Conservation (phyloP, 768 basidiomycete genomes). For the Trametes villosa region DNA sequence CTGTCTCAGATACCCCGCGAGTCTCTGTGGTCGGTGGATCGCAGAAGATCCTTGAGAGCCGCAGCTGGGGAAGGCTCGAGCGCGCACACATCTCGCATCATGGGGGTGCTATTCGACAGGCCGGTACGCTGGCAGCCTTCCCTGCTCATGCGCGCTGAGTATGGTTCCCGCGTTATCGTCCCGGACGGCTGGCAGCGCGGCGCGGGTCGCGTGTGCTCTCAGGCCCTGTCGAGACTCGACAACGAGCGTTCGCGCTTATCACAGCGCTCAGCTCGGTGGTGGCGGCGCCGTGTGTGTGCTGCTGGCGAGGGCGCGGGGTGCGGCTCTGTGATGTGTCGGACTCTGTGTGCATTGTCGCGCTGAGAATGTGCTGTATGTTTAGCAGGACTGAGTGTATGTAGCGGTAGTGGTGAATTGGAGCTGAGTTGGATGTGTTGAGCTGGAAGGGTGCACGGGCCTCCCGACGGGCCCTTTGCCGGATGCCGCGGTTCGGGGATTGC, state of each 20-base stretch:
- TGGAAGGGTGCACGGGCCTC: conserved; percentile 29
- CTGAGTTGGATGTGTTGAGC: conserved; percentile 27
- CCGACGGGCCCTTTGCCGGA: conserved; percentile 15
- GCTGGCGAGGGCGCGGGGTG: not conserved
- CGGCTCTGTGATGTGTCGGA: not conserved
- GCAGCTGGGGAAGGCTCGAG: too few species aligned
- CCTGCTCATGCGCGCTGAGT: not conserved
- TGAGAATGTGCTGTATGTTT: not conserved
- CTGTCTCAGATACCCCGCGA: too few species aligned
- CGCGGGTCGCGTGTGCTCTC: not conserved
- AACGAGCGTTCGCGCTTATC: conserved; percentile 13
- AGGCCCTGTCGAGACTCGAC: conserved; percentile 2
- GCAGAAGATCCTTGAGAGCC: too few species aligned
- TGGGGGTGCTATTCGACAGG: not conserved
- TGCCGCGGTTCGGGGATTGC: conserved; percentile 27
- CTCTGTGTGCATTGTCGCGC: not conserved
- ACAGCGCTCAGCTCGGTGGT: not conserved
- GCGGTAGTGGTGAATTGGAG: not conserved
- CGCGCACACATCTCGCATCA: not conserved
- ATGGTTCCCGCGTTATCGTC: not conserved
- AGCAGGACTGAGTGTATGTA: not conserved
- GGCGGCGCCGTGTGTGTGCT: not conserved
- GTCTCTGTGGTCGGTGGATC: too few species aligned
- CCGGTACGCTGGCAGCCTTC: not conserved
- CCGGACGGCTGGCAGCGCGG: not conserved